Percentiles rank a stretch among this genome's conserved stretches.
Conservation (phyloP, 2,329 filamentous ascomycete genomes). For the Exophiala viscosa region DNA sequence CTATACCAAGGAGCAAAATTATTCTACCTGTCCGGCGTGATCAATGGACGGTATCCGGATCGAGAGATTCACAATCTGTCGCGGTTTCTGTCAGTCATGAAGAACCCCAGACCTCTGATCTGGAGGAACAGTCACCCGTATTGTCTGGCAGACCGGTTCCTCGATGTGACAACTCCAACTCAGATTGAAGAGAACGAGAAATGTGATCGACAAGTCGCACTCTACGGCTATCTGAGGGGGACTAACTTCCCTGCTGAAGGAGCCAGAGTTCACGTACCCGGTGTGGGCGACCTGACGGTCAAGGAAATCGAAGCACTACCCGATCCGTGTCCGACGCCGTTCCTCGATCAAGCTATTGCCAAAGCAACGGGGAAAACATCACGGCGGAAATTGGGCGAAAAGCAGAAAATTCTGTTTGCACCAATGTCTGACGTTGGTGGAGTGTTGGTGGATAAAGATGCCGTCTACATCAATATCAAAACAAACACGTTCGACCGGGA, state of each 20-base stretch:
- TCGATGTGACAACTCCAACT: constrained; percentile 91
- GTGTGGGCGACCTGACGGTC: constrained; percentile 83
- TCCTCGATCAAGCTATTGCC: constrained; percentile 79
- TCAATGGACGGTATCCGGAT: constrained; percentile 95
- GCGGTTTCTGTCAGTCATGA: constrained; percentile 96
- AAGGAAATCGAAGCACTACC: constrained; percentile 80
- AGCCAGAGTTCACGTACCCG: constrained; percentile 86
- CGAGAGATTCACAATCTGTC: constrained; percentile 94
- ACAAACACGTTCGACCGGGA: constrained; percentile 68
- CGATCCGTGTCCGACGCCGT: constrained; percentile 92
- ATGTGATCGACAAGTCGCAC: constrained; percentile 82
- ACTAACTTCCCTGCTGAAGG: constrained; percentile 87
- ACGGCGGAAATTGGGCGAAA: constrained; percentile 80
- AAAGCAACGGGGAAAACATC: constrained; percentile 80
- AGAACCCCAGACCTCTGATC: constrained; percentile 91
- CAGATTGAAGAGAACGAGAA: constrained; percentile 83
- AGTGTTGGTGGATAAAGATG: constrained; percentile 92
- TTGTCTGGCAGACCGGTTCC: constrained; percentile 85
- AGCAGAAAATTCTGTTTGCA: constrained; percentile 92
- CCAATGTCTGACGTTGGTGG: constrained; percentile 98
- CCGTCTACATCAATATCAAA: constrained; percentile 80
- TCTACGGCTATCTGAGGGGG: constrained; percentile 90
- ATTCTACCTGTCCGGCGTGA: constrained; percentile 93
- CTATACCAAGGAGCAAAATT: constrained; percentile 94
- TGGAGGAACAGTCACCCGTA: constrained; percentile 98